A percentile compares a stretch with the other conserved stretches of the same genome.
These are phyloP conservation scores for Globisporangium uncinulatum DNA, from an alignment of 352 stramenopile species.

Conservation along the genomic window DNA sequence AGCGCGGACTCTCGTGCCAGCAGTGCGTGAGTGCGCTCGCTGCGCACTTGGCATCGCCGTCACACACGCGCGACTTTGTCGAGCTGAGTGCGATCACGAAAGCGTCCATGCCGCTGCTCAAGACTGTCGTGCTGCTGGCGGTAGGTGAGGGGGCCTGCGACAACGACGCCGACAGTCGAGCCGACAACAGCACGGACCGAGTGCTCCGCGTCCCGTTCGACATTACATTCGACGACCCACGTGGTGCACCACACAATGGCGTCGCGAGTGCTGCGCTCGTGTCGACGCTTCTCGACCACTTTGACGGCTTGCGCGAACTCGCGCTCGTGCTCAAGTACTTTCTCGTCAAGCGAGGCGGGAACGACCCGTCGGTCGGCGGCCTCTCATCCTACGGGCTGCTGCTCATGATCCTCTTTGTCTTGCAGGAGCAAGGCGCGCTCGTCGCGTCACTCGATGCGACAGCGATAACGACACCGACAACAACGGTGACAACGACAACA, in stretches of 20 bases:
- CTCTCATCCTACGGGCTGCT: slow-evolving; percentile 87
- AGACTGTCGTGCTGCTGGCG: slow-evolving; percentile 49
- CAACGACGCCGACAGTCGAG: neutral
- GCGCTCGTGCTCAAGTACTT: slow-evolving; percentile 89
- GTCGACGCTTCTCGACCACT: slow-evolving; percentile 47
- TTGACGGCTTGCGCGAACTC: slow-evolving; percentile 78
- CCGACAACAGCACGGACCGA: neutral
- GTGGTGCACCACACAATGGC: slow-evolving; percentile 52
- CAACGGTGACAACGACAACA: neutral
- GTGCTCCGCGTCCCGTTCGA: slow-evolving; percentile 61
- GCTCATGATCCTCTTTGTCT: slow-evolving; percentile 68
- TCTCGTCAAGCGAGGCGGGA: slow-evolving; percentile 77
- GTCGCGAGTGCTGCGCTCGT: slow-evolving; percentile 73
- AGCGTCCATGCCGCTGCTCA: slow-evolving; percentile 71
- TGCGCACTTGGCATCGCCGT: slow-evolving; percentile 12
- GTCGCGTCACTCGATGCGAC: slow-evolving; percentile 11
- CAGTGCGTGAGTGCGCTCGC: slow-evolving; percentile 43
- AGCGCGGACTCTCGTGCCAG: slow-evolving; percentile 38
- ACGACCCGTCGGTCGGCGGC: slow-evolving; percentile 88
- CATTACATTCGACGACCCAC: slow-evolving; percentile 79
- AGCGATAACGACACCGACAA: neutral
- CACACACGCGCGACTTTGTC: slow-evolving; percentile 20
- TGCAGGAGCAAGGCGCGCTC: slow-evolving; percentile 57
- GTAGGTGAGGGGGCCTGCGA: neutral
- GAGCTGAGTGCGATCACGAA: slow-evolving; percentile 70